Evolutionary conservation across 2,329 filamentous ascomycete genomes (phyloP).

Genomic region (Ascosphaera apis): DNA sequence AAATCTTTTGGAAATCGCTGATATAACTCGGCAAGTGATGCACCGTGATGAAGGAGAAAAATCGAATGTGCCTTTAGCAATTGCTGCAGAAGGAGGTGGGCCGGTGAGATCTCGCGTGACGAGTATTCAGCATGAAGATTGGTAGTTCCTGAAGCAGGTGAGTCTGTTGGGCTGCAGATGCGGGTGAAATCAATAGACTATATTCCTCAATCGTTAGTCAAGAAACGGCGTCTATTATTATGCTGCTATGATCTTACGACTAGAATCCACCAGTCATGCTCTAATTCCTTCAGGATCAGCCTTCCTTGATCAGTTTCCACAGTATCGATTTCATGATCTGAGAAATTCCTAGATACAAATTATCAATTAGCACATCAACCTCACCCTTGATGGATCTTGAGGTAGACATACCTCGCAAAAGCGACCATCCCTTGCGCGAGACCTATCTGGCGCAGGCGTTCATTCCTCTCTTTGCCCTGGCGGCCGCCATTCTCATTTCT

Average conservation of each 20-base stretch:
- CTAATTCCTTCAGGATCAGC: slow-evolving; percentile 66
- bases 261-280: slow-evolving; percentile 85
- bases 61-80: slow-evolving; percentile 58
- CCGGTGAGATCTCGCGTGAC: slow-evolving; percentile 67
- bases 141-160: slow-evolving; percentile 19
- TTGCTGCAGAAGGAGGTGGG: slow-evolving; percentile 55
- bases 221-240: neutral
- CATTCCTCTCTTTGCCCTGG: slow-evolving; percentile 45
- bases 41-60: slow-evolving; percentile 72
- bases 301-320: slow-evolving; percentile 81
- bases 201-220: slow-evolving; percentile 5
- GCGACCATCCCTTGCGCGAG: slow-evolving; percentile 91
- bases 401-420: slow-evolving; percentile 42
- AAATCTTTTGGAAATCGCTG: slow-evolving; percentile 38
- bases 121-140: slow-evolving; percentile 50
- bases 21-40: slow-evolving; percentile 48
- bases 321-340: slow-evolving; percentile 50
- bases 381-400: slow-evolving; percentile 1
- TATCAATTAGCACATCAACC: slow-evolving; percentile 1
- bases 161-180: slow-evolving; percentile 35
- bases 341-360: slow-evolving; percentile 41
- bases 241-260: too few relatives aligned
- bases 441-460: slow-evolving; percentile 76
- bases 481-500: slow-evolving; percentile 9
- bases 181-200: slow-evolving; percentile 65